Base-by-base conservation (phyloP, 1,284 basidiomycete species). In the Pseudozyma tsukubaensis region DNA sequence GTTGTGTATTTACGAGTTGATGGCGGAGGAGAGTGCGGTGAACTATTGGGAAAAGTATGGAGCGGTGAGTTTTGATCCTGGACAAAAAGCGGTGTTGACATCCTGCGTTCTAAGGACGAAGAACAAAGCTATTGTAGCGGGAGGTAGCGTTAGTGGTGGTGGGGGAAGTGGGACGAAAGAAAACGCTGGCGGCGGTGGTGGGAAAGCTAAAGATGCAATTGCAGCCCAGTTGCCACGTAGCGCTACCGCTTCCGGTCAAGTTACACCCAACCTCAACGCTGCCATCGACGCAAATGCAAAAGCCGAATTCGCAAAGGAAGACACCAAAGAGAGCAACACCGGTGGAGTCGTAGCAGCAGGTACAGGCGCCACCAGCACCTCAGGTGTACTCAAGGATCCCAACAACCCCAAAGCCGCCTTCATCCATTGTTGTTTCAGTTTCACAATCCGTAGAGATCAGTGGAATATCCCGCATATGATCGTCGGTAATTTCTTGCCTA, bases 341-440 rank as follows among this genome's bases (percentile, higher is more conserved):
- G n/a, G n/a, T n/a, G n/a, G n/a, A n/a, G n/a, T n/a, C n/a, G 61
- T 70, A 5, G 59, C 62, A 2, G 55, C 58, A 6, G 62, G 56
- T 1, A 63, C 67, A 18, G 67, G 67, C 0, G 72, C 63, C 2
- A 67, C 67, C 1, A 63, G 54, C 8, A 67, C 66, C 0, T 58
- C 50, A 5, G 68, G 69, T 2, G 60, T 73, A 14, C n/a, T 68
- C 13, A 73, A 61, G 43, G 71, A 73, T 53, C 67, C 72, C 2
- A 61, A 56, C 19, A 83, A 66, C 79, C 85, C 67, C 91, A 80
- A 85, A 77, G 68, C 89, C 88, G 35, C 91, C 90, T 69, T 73
- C 76, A 90, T 97, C 74, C 92, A 91, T 81, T 97, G 95, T 84
- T 97, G 94, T 84, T 97, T 97, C 84, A 94, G 92, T 53, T 97